phyloP scores from a whole-genome alignment of 176 grass and related monocot genomes.

The Chrysopogon serrulatus region DNA sequence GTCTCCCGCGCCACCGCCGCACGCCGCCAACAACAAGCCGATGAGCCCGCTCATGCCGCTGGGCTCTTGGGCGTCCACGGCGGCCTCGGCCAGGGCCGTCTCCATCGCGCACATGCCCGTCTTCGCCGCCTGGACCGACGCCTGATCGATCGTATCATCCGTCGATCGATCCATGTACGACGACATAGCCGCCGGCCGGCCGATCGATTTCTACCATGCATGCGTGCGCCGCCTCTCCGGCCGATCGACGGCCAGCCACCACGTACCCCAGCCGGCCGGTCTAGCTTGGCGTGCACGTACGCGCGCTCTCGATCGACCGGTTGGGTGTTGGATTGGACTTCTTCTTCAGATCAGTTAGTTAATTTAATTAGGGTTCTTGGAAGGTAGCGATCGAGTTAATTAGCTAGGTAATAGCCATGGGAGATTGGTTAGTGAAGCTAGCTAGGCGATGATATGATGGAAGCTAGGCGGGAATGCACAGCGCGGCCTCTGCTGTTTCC shows the following conservation, averaged over 20 bases:
- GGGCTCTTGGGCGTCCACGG: conserved; percentile 56
- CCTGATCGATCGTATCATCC: conserved; percentile 25
- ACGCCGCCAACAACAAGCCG: conserved; percentile 15
- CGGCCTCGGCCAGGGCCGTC: conserved; percentile 37
- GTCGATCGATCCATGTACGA: background rate
- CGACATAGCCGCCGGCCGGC: background rate
- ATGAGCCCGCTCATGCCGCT: conserved; percentile 40
- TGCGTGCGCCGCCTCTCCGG: background rate
- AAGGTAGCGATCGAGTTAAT: background rate
- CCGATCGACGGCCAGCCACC: background rate
- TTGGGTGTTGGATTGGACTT: background rate
- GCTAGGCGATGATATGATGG: background rate
- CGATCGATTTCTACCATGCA: background rate
- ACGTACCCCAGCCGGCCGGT: background rate
- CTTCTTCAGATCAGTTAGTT: background rate
- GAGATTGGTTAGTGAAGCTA: background rate
- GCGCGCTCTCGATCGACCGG: no score
- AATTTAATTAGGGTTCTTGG: background rate
- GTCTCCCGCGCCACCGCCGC: background rate
- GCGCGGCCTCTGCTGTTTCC: conserved; percentile 36
- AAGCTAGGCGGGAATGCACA: background rate
- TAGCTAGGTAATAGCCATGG: background rate
- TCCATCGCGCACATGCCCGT: conserved; percentile 88
- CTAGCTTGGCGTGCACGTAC: no score
- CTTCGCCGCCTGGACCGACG: conserved; percentile 89